phyloP scores from a whole-genome alignment of 2,329 filamentous ascomycete genomes.

The Beauveria rudraprayagi region DNA sequence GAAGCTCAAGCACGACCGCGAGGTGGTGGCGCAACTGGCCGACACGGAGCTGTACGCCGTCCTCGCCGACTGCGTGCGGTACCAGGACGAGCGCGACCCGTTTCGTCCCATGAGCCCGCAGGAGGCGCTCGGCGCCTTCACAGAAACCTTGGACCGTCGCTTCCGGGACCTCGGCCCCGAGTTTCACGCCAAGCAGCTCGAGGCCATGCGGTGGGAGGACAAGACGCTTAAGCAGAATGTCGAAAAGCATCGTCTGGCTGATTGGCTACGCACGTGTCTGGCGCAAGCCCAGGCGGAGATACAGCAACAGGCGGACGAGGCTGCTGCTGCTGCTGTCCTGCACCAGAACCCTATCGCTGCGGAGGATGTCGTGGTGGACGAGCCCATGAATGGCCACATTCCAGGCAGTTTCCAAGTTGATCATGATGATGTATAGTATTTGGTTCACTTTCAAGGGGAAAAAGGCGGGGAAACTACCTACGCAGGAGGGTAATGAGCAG shows the following conservation, averaged over 20 bases:
- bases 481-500: not conserved
- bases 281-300: slow-evolving; percentile 30
- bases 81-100: slow-evolving; percentile 37
- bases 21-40: slow-evolving; percentile 54
- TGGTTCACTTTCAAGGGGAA: not conserved
- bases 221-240: slow-evolving; percentile 55
- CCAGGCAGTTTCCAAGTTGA: slow-evolving; percentile 8
- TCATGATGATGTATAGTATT: slow-evolving; percentile 4
- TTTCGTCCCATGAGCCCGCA: slow-evolving; percentile 42
- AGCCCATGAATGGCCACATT: slow-evolving; percentile 9
- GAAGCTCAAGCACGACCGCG: slow-evolving; percentile 61
- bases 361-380: slow-evolving; percentile 3
- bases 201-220: slow-evolving; percentile 68
- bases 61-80: slow-evolving; percentile 53
- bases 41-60: slow-evolving; percentile 63
- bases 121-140: slow-evolving; percentile 51
- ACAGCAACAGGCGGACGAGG: slow-evolving; percentile 24
- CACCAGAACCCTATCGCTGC: not conserved
- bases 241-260: slow-evolving; percentile 58
- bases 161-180: slow-evolving; percentile 53
- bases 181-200: slow-evolving; percentile 57
- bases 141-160: slow-evolving; percentile 52
- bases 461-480: not conserved
- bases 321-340: not conserved
- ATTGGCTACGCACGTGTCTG: slow-evolving; percentile 49